Conservation (phyloP, 768 basidiomycete genomes). For the Tulasnella sp. region DNA sequence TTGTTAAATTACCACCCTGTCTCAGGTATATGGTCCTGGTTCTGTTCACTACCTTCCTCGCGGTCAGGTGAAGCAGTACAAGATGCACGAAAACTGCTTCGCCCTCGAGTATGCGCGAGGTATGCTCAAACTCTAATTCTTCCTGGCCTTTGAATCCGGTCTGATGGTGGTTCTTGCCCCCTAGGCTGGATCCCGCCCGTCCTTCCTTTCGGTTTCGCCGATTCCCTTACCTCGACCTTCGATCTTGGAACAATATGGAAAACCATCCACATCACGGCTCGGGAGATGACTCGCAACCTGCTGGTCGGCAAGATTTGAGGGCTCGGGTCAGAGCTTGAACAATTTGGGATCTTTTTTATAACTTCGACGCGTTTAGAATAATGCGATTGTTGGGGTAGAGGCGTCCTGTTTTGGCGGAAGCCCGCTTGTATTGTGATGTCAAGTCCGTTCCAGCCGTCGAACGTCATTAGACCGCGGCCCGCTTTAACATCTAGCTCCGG, state of each 20-base stretch:
- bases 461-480: constrained; percentile 37
- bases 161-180: neutral
- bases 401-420: neutral
- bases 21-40: constrained; percentile 69
- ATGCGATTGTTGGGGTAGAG: neutral
- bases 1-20: neutral
- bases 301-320: constrained; percentile 80
- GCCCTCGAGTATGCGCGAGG: constrained; percentile 95
- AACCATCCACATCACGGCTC: constrained; percentile 63
- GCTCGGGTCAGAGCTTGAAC: neutral
- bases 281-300: constrained; percentile 83
- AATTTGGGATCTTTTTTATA: constrained; percentile 30
- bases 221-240: constrained; percentile 83
- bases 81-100: constrained; percentile 95
- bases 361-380: constrained; percentile 48
- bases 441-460: neutral
- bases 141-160: neutral
- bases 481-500: constrained; percentile 47
- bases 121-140: constrained; percentile 45
- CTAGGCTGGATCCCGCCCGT: constrained; percentile 96
- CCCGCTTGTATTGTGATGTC: neutral
- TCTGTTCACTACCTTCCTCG: constrained; percentile 82
- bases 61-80: constrained; percentile 92
- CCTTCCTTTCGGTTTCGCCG: constrained; percentile 92
- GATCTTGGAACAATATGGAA: constrained; percentile 82